phyloP scores from a whole-genome alignment of 2,329 filamentous ascomycete species.

The Gnomoniopsis sp. region DNA sequence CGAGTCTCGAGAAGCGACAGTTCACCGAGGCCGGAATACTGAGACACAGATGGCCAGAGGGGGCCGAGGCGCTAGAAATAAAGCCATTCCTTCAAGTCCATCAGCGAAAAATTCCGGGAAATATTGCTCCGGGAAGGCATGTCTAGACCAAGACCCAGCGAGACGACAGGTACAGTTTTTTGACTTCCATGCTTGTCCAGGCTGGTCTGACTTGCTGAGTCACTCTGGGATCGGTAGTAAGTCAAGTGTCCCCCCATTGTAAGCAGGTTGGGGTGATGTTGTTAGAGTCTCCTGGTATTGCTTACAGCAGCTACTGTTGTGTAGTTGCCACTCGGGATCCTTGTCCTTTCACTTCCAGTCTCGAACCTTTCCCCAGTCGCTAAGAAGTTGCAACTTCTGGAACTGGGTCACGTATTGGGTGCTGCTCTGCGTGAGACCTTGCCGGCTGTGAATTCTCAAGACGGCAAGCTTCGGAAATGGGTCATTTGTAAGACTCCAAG shows the following conservation, averaged over 20 bases:
- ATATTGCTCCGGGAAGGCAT: not conserved
- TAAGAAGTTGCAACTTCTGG: slow-evolving; percentile 5
- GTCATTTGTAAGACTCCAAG: not conserved
- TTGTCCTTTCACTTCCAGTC: not conserved
- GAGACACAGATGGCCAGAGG: too few relatives aligned
- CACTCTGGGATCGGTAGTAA: not conserved
- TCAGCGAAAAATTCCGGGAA: not conserved
- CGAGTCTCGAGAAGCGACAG: too few relatives aligned
- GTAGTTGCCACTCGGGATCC: not conserved
- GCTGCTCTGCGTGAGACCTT: not conserved
- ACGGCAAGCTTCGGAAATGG: slow-evolving; percentile 9
- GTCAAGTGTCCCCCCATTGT: not conserved
- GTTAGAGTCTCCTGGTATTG: too few relatives aligned
- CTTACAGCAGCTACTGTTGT: too few relatives aligned
- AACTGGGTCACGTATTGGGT: slow-evolving; percentile 7
- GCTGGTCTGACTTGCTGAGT: not conserved
- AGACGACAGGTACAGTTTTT: not conserved
- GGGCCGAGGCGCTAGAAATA: slow-evolving; percentile 7
- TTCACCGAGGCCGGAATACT: too few relatives aligned
- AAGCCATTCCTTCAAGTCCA: not conserved
- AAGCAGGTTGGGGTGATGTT: not conserved
- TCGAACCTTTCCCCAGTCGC: not conserved
- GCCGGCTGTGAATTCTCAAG: not conserved
- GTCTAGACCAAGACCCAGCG: slow-evolving; percentile 6
- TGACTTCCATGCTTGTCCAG: not conserved